A percentile compares a stretch with the other conserved stretches of the same genome.
These are phyloP conservation scores for Colletotrichum euphorbiae DNA, from an alignment of 2,329 filamentous ascomycete species.

Conservation along the genomic window DNA sequence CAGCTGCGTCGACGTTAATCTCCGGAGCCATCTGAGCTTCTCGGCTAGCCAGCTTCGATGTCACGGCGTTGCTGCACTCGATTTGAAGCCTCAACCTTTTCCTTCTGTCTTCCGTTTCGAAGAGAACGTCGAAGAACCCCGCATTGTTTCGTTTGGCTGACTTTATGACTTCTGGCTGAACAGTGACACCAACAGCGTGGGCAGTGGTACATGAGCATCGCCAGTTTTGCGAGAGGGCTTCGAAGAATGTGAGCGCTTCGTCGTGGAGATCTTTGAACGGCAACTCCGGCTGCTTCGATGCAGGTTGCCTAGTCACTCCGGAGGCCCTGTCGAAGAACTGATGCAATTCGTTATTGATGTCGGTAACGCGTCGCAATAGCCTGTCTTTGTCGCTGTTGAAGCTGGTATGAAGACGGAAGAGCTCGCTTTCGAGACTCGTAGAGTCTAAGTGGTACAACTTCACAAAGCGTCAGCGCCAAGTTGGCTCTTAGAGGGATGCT, in stretches of 20 bases:
- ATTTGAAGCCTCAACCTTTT: not conserved
- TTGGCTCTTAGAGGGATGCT: not conserved
- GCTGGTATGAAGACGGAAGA: conserved; percentile 19
- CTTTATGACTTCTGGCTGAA: not conserved
- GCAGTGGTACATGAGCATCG: conserved; percentile 2
- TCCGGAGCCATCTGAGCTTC: not conserved
- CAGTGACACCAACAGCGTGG: conserved; percentile 14
- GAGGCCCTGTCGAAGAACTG: conserved; percentile 10
- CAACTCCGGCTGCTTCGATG: not conserved
- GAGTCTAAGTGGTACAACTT: conserved; percentile 11
- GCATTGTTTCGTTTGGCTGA: too few relatives aligned
- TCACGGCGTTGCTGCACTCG: not conserved
- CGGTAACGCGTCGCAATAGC: not conserved
- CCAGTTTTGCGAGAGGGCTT: conserved; percentile 10
- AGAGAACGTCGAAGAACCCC: not conserved
- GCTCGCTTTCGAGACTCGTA: conserved; percentile 8
- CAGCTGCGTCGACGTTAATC: not conserved
- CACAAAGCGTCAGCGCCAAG: not conserved
- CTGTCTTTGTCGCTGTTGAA: conserved; percentile 22
- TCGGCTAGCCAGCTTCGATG: not conserved
- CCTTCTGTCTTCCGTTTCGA: not conserved
- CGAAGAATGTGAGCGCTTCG: conserved; percentile 4
- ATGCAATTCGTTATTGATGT: conserved; percentile 18
- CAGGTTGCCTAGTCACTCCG: not conserved
- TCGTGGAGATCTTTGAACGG: not conserved